Conservation (phyloP, 2,329 filamentous ascomycete species). For the Phaeoacremonium minimum region DNA sequence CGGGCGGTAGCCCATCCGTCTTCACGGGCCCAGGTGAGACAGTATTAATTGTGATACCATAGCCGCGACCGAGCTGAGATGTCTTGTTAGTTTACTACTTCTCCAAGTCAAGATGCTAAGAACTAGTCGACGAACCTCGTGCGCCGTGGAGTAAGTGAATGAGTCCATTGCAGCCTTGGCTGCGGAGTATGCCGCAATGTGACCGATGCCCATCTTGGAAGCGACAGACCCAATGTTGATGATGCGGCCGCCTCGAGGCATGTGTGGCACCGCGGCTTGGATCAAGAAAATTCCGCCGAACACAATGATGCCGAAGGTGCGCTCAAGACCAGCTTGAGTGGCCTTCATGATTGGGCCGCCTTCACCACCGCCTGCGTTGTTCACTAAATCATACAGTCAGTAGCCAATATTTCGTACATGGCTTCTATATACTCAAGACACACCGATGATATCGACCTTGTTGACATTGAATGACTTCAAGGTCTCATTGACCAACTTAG, state of each 20-base stretch:
- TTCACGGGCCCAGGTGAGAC: conserved; percentile 31
- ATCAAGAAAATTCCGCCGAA: conserved; percentile 26
- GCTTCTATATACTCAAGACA: conserved; percentile 3
- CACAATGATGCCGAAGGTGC: conserved; percentile 26
- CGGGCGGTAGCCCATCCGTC: conserved; percentile 24
- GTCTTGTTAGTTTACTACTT: not conserved
- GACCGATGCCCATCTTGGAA: conserved; percentile 13
- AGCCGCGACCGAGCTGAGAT: no score
- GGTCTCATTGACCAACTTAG: conserved; percentile 26
- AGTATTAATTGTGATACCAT: conserved; percentile 38
- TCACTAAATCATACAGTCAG: conserved; percentile 25
- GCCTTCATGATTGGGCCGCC: conserved; percentile 14
- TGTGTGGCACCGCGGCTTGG: conserved; percentile 26
- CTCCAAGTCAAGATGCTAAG: no score
- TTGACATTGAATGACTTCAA: conserved; percentile 25
- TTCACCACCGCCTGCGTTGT: conserved; percentile 27
- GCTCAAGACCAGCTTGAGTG: conserved; percentile 17
- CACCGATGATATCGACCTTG: conserved; percentile 36
- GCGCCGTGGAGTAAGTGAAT: conserved; percentile 25
- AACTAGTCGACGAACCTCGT: conserved; percentile 22
- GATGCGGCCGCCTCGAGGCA: conserved; percentile 27
- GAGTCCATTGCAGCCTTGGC: conserved; percentile 29
- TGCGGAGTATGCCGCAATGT: conserved; percentile 18
- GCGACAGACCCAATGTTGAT: conserved; percentile 24
- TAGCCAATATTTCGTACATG: no score